Evolutionary conservation across 1,139 yeast genomes (phyloP).

Genomic region (Suhomyces yuchorum): DNA sequence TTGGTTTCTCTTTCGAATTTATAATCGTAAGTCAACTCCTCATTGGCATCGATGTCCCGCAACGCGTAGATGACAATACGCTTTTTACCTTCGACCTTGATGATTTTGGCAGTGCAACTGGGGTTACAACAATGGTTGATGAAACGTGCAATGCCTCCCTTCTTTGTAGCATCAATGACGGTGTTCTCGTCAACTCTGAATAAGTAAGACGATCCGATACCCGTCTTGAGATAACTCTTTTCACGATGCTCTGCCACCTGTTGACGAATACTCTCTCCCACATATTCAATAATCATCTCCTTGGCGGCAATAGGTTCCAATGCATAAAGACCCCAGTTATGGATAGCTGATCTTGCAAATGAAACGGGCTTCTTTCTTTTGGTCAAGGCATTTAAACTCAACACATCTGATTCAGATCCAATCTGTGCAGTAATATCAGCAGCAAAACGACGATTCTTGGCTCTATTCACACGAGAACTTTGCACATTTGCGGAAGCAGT

Average conservation of each 20-base stretch:
- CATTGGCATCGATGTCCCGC: conserved; percentile 84
- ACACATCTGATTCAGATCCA: conserved; percentile 79
- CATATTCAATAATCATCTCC: conserved; percentile 97
- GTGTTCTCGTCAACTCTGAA: conserved; percentile 93
- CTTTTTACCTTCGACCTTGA: conserved; percentile 90
- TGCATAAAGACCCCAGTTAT: conserved; percentile 97
- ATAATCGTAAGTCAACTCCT: conserved; percentile 93
- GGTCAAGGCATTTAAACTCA: conserved; percentile 75
- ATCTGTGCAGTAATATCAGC: conserved; percentile 87
- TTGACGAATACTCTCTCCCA: conserved; percentile 94
- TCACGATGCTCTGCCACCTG: conserved; percentile 95
- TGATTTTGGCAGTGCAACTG: conserved; percentile 94
- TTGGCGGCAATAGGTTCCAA: conserved; percentile 90
- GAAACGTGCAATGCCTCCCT: conserved; percentile 94
- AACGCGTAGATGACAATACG: conserved; percentile 94
- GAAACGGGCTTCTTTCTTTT: conserved; percentile 92
- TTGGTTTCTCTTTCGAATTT: conserved; percentile 91
- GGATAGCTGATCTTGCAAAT: conserved; percentile 94
- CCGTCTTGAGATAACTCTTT: conserved; percentile 79
- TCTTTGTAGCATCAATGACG: conserved; percentile 95
- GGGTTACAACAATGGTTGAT: conserved; percentile 98
- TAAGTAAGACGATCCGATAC: conserved; percentile 92
- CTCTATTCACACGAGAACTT: conserved; percentile 84
- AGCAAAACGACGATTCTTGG: conserved; percentile 85
- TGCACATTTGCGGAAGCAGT: conserved; percentile 31